Evolutionary conservation across 2,329 filamentous ascomycete species (phyloP).

Genomic region (Aspergillus ochraceoroseus): DNA sequence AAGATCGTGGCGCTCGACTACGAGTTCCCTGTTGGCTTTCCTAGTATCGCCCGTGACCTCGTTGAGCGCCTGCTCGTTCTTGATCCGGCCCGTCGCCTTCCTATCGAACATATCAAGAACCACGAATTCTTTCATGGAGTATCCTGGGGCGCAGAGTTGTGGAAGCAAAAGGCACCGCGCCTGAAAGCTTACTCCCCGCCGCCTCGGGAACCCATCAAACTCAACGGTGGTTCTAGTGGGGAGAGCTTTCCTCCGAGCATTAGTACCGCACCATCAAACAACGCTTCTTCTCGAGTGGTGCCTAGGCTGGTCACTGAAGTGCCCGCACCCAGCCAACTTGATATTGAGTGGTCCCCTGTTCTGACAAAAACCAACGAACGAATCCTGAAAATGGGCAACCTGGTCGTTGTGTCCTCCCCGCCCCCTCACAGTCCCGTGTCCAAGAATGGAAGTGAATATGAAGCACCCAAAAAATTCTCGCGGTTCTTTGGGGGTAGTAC

Average conservation of each 20-base stretch:
- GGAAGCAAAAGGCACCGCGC: conserved; percentile 84
- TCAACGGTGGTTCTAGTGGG: conserved; percentile 52
- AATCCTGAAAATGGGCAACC: conserved; percentile 87
- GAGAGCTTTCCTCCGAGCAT: conserved; percentile 44
- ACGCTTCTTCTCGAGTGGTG: conserved; percentile 58
- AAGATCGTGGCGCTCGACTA: conserved; percentile 96
- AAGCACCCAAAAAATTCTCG: conserved; percentile 75
- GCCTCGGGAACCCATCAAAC: conserved; percentile 69
- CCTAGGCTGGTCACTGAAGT: conserved; percentile 87
- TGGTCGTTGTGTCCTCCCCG: conserved; percentile 76
- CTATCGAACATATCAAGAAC: conserved; percentile 93
- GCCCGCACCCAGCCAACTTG: conserved; percentile 90
- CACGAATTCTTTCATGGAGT: conserved; percentile 93
- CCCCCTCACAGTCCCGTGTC: conserved; percentile 68
- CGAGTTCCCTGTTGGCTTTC: conserved; percentile 85
- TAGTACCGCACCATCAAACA: conserved; percentile 39
- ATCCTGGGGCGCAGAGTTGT: conserved; percentile 74
- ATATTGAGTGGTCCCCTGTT: conserved; percentile 98
- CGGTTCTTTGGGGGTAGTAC: conserved; percentile 89
- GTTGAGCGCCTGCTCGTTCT: conserved; percentile 86
- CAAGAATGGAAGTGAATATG: conserved; percentile 63
- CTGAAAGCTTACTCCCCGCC: conserved; percentile 79
- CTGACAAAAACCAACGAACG: conserved; percentile 85
- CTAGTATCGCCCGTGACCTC: conserved; percentile 76
- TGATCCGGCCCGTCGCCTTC: conserved; percentile 76